These are phyloP conservation scores for Syncephalastrum monosporum DNA, from an alignment of 371 early-diverging fungal genomes.

Conservation along the genomic window DNA sequence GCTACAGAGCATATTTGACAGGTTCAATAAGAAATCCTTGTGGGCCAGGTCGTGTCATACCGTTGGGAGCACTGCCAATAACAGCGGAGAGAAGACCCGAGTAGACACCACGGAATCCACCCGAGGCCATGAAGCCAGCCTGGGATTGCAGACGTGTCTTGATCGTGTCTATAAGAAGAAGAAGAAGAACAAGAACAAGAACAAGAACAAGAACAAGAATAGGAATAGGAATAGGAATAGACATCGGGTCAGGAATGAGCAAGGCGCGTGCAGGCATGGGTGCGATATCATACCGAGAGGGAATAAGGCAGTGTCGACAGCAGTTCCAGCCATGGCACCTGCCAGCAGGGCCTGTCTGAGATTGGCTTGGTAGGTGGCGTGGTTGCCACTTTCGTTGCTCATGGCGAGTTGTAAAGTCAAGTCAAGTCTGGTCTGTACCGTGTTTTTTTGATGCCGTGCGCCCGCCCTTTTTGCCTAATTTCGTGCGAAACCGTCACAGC, in stretches of 20 bases:
- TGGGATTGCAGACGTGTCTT: constrained; percentile 90
- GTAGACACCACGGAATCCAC: constrained; percentile 92
- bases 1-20: constrained; percentile 47
- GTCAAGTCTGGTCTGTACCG: neutral
- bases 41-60: constrained; percentile 33
- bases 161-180: constrained; percentile 83
- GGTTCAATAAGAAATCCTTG: neutral
- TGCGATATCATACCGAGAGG: constrained; percentile 62
- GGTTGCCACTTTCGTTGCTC: constrained; percentile 8
- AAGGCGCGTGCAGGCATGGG: neutral
- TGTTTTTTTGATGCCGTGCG: no score
- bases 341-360: constrained; percentile 58
- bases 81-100: constrained; percentile 90
- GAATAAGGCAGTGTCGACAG: constrained; percentile 85
- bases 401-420: constrained; percentile 1
- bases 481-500: no score
- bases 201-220: neutral
- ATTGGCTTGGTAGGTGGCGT: constrained; percentile 29
- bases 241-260: neutral
- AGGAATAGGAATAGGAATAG: neutral
- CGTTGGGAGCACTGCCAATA: constrained; percentile 91
- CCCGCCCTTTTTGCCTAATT: no score
- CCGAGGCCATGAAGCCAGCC: constrained; percentile 84
- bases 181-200: no score
- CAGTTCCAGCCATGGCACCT: constrained; percentile 82